A percentile compares a stretch with the other conserved stretches of the same genome.
These are phyloP conservation scores for Ogataea populi-albae DNA, from an alignment of 805 yeast genomes.

Conservation along the genomic window DNA sequence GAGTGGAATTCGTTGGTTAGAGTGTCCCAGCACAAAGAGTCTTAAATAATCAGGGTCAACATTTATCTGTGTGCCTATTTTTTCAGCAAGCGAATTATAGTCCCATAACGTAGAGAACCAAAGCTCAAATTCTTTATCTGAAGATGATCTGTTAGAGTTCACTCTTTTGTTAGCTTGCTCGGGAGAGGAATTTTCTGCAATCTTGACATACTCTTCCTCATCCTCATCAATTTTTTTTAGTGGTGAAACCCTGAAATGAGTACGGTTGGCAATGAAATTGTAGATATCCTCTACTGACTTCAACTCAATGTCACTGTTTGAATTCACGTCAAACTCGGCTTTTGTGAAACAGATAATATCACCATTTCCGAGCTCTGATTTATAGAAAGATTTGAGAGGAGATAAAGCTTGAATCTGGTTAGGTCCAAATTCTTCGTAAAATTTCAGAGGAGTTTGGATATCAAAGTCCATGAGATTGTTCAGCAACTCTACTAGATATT, in stretches of 20 bases:
- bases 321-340: conserved; percentile 11
- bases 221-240: conserved; percentile 39
- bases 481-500: conserved; percentile 39
- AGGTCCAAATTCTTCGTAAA: conserved; percentile 63
- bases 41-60: conserved; percentile 62
- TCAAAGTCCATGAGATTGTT: conserved; percentile 40
- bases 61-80: conserved; percentile 52
- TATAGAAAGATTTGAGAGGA: conserved; percentile 42
- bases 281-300: conserved; percentile 46
- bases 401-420: conserved; percentile 46
- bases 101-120: conserved; percentile 66
- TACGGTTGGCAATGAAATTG: conserved; percentile 54
- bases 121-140: conserved; percentile 42
- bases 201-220: conserved; percentile 48
- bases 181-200: conserved; percentile 28
- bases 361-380: conserved; percentile 62
- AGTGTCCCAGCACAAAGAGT: conserved; percentile 57
- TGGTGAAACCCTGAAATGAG: conserved; percentile 54
- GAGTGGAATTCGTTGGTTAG: conserved; percentile 54
- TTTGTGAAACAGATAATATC: conserved; percentile 51
- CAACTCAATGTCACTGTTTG: conserved; percentile 17
- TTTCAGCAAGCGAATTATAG: conserved; percentile 59
- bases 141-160: conserved; percentile 12
- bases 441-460: conserved; percentile 33
- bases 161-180: conserved; percentile 15